A percentile compares a stretch with the other conserved stretches of the same genome.
Evolutionary conservation across 768 basidiomycete genomes (phyloP).

Genomic region (Lactarius pseudohatsudake): DNA sequence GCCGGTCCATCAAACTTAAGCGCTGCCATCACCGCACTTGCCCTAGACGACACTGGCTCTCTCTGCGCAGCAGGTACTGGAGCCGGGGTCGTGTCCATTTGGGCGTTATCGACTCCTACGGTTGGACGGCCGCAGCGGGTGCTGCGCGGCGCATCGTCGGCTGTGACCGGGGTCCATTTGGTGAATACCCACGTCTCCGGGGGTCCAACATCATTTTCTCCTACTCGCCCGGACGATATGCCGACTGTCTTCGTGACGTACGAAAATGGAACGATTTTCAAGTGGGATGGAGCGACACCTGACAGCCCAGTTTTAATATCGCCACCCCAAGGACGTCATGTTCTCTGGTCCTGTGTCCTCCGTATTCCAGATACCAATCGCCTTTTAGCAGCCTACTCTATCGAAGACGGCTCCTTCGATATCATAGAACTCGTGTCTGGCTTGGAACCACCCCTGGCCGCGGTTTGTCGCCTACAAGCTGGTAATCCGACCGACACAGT

Average conservation of each 20-base stretch:
- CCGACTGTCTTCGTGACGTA: constrained; percentile 39
- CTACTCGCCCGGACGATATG: constrained; percentile 27
- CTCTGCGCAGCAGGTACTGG: constrained; percentile 73
- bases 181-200: constrained; percentile 26
- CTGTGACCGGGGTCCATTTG: constrained; percentile 55
- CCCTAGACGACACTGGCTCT: constrained; percentile 58
- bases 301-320: constrained; percentile 40
- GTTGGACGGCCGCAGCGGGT: constrained; percentile 43
- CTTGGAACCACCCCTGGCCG: constrained; percentile 39
- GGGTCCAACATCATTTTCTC: constrained; percentile 29
- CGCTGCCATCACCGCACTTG: constrained; percentile 57
- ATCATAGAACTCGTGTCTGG: constrained; percentile 50
- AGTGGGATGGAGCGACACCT: constrained; percentile 46
- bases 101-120: constrained; percentile 47
- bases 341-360: constrained; percentile 51
- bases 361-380: constrained; percentile 48
- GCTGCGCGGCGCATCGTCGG: constrained; percentile 44
- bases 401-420: constrained; percentile 68
- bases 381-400: constrained; percentile 55
- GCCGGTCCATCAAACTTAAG: constrained; percentile 48
- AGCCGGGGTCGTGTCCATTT: constrained; percentile 62
- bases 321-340: constrained; percentile 43
- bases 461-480: constrained; percentile 54
- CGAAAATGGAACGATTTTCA: constrained; percentile 56
- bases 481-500: constrained; percentile 60